phyloP scores from a whole-genome alignment of 2,329 filamentous ascomycete species.

The Parastagonospora nodorum region DNA sequence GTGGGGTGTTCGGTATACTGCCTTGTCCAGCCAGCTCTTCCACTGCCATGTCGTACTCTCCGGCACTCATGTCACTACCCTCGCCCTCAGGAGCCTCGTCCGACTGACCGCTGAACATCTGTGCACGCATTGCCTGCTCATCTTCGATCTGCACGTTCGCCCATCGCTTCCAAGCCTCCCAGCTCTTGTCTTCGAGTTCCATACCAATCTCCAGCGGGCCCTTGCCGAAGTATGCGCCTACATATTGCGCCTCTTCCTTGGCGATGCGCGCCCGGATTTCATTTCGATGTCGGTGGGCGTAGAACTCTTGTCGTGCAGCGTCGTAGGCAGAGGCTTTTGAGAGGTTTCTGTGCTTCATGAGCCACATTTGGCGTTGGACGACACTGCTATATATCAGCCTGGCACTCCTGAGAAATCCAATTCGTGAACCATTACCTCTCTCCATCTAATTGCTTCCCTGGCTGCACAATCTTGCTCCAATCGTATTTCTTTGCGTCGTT shows the following conservation, averaged over 20 bases:
- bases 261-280: conserved; percentile 84
- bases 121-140: conserved; percentile 53
- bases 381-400: conserved; percentile 63
- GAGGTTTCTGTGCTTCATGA: conserved; percentile 65
- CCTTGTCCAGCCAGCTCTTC: conserved; percentile 38
- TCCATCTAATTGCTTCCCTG: conserved; percentile 76
- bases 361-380: conserved; percentile 86
- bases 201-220: conserved; percentile 75
- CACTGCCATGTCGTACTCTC: conserved; percentile 37
- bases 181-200: conserved; percentile 78
- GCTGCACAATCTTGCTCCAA: conserved; percentile 80
- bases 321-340: conserved; percentile 78
- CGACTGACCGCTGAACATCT: conserved; percentile 43
- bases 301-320: conserved; percentile 85
- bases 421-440: conserved; percentile 67
- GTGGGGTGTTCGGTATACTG: conserved; percentile 23
- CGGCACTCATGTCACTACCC: conserved; percentile 18
- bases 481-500: conserved; percentile 76
- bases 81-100: conserved; percentile 32
- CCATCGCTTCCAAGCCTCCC: conserved; percentile 86
- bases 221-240: conserved; percentile 88
- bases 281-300: conserved; percentile 77
- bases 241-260: conserved; percentile 81
- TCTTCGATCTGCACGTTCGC: conserved; percentile 61
- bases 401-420: background rate